Evolutionary conservation across 2,329 filamentous ascomycete species (phyloP), one percentile per base, ranked within the genome.

Genomic region (Reticulascus tulasneorum): DNA sequence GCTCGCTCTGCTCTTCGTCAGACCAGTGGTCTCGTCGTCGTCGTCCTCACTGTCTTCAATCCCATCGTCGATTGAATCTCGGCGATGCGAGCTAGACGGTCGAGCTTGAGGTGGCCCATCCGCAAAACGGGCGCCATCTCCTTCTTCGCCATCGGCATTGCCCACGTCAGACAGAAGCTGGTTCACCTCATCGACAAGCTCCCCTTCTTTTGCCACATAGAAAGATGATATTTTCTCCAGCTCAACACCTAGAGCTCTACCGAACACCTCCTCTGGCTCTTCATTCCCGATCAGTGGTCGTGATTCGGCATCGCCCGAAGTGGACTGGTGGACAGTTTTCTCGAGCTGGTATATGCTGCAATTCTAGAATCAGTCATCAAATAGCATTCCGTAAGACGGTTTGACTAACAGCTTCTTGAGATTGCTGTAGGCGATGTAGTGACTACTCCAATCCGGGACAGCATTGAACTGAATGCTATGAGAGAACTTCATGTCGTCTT

Each of bases 381-480:
- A 16, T 21, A 18, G 11, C 13, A 21, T 15, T 3, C 20, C 29
- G 29, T 28, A 25, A 10, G 9, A 23, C 9, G 8, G 15, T 23
- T 29, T 7, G 7, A 73, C 85, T 55, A 62, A 94, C 88, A 96
- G 77, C 72, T 98, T 98, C 74, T 98, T 98, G 52, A 98, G 77
- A 56, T 96, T 97, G 68, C 90, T 96, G 66, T 98, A 98, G 42
- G 90, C 86, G 57, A 98, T 94, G 64, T 98, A 98, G 64, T 97
- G 82, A 54, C 83, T 90, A 70, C 88, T 96, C 93, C 93, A 98
- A 66, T 98, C 93, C n/a, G 93, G 93, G 52, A 98, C 93, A 46
- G 93, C 90, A 70, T 98, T 98, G 69, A 98, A 98, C 72, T 98
- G 93, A 52, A 98, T 84, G 66, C 91, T 97, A 63, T 98, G 93